Evolutionary conservation across 306 rosid species (phyloP), one percentile per base, ranked within the genome.

Genomic region (Fagus sylvatica): DNA sequence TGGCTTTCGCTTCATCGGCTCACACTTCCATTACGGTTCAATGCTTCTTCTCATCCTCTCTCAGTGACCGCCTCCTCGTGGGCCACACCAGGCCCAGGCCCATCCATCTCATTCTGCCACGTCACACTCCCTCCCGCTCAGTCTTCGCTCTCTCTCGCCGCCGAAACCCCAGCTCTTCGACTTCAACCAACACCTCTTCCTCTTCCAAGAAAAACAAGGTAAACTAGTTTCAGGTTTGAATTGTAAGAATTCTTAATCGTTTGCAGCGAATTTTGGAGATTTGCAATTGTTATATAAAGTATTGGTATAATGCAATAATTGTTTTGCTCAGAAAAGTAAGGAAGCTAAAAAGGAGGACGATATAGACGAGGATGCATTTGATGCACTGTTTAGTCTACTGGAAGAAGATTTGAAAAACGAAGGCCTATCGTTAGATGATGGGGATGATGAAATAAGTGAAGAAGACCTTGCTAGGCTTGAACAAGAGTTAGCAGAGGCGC

Each of bases 391-490:
- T 81, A 84, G 80, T 73, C 90, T 77, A 74, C 93, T 95, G 53
- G 97, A 89, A 86, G 93, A 95, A 62, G 98, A 95, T 84, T 90
- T 92, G 11, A 92, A 90, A 74, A 89, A 91, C 46, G 98, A 82
- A 41, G 93, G 74, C 72, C 75, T 43, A 16, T 71, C 91, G 16
- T 56, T 77, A 2, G 93, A 73, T 10, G 90, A 74, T 1, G 79
- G 43, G 19, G 80, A 71, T 32, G 89, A 86, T 6, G 92, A 88
- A 30, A 84, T 89, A 40, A 86, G 72, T 28, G 97, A 88, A 80
- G 96, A 95, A 69, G 96, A 91, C 30, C 78, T 93, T 12, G 88
- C 85, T 53, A 46, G 62, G 82, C 79, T 95, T 11, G 98, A 91
- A 61, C 83, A 82, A 32, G 97, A 92, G 77, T 80, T 92, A 51